A percentile compares a stretch with the other conserved stretches of the same genome.
Conservation (phyloP, 2,329 filamentous ascomycete species). For the Stenocarpella maydis region DNA sequence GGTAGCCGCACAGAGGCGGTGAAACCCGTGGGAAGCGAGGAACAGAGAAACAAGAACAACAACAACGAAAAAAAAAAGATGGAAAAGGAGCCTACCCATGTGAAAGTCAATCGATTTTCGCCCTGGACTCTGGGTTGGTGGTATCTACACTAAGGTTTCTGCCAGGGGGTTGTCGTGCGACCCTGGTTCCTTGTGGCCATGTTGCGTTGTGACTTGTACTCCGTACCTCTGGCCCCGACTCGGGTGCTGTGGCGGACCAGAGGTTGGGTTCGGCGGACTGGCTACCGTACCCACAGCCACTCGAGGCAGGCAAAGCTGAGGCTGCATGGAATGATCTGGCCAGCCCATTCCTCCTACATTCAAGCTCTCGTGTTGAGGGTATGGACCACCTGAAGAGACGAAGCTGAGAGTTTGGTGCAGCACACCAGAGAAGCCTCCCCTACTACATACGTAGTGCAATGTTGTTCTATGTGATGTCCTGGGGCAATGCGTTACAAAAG, state of each 20-base stretch:
- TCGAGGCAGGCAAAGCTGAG: background rate
- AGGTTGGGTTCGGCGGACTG: constrained; percentile 14
- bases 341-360: background rate
- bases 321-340: background rate
- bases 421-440: too few relatives aligned
- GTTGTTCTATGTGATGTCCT: too few relatives aligned
- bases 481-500: background rate
- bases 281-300: constrained; percentile 11
- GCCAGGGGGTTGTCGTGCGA: background rate
- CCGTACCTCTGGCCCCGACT: background rate
- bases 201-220: background rate
- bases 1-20: background rate
- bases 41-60: too few relatives aligned
- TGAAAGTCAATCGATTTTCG: background rate
- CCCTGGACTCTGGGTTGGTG: background rate
- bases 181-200: background rate
- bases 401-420: background rate
- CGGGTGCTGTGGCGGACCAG: background rate
- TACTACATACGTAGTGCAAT: too few relatives aligned
- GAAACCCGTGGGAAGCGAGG: constrained; percentile 2
- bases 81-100: background rate
- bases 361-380: background rate
- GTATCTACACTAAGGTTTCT: background rate
- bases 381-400: too few relatives aligned
- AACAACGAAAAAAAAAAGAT: too few relatives aligned